Percentiles rank a stretch among this genome's conserved stretches.
Evolutionary conservation across 441 rosid genomes (phyloP).

Genomic region (Oxalis stricta): DNA sequence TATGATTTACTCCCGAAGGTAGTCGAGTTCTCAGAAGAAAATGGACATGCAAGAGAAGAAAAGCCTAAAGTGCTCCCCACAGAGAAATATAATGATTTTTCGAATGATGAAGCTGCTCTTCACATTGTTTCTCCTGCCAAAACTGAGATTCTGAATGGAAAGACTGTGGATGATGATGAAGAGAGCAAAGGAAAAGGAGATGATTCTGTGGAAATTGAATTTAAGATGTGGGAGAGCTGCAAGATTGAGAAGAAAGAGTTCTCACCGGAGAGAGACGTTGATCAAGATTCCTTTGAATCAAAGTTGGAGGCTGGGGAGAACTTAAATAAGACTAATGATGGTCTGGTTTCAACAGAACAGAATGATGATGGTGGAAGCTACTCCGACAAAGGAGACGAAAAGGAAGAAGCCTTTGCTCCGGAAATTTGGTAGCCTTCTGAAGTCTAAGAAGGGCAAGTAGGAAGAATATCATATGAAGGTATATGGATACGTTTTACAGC

Average conservation of each 20-base stretch:
- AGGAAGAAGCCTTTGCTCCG: slow-evolving; percentile 80
- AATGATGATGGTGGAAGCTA: slow-evolving; percentile 33
- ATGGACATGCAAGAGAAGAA: slow-evolving; percentile 66
- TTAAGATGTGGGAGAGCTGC: slow-evolving; percentile 96
- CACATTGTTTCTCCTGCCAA: slow-evolving; percentile 19
- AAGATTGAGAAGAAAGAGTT: slow-evolving; percentile 87
- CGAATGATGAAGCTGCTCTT: slow-evolving; percentile 21
- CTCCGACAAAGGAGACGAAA: slow-evolving; percentile 57
- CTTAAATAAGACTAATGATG: slow-evolving; percentile 45
- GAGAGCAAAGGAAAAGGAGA: slow-evolving; percentile 37
- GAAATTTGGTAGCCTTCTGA: slow-evolving; percentile 73
- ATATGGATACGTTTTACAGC: too few relatives aligned
- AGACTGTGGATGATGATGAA: too few relatives aligned
- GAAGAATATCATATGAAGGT: slow-evolving; percentile 20
- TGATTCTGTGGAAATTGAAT: slow-evolving; percentile 58
- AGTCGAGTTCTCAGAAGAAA: slow-evolving; percentile 85
- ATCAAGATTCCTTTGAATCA: slow-evolving; percentile 48
- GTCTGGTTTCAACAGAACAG: slow-evolving; percentile 37
- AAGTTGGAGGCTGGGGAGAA: slow-evolving; percentile 51
- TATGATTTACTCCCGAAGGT: slow-evolving; percentile 89
- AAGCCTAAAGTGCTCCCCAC: too few relatives aligned
- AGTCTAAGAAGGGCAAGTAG: slow-evolving; percentile 77
- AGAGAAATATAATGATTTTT: too few relatives aligned
- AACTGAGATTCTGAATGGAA: slow-evolving; percentile 30
- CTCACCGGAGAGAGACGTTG: slow-evolving; percentile 57